These are phyloP conservation scores for Fusarium annulatum DNA, from an alignment of 2,329 filamentous ascomycete species.

Conservation along the genomic window DNA sequence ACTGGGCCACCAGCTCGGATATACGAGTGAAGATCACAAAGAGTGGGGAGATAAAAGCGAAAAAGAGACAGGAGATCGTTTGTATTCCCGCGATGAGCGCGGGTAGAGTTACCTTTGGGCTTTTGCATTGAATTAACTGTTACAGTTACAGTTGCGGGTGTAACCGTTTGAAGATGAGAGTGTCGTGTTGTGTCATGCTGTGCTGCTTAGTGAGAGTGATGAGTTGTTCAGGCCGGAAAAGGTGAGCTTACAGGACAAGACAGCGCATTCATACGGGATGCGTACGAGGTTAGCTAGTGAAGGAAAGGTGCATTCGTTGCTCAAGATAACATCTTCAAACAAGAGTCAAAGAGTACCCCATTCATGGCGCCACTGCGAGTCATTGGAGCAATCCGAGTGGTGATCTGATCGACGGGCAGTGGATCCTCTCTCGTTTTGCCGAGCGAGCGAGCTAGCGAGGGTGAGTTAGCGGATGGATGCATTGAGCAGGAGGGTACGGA, in stretches of 20 bases:
- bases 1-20: conserved; percentile 14
- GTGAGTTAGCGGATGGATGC: not conserved
- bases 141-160: conserved; percentile 14
- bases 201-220: conserved; percentile 12
- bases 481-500: not conserved
- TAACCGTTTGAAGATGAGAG: conserved; percentile 1
- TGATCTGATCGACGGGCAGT: conserved; percentile 46
- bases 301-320: not conserved
- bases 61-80: not conserved
- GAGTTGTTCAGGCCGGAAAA: conserved; percentile 23
- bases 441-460: not conserved
- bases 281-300: not conserved
- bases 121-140: not conserved
- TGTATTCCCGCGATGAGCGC: not conserved
- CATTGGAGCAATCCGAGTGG: conserved; percentile 33
- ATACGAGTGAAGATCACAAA: conserved; percentile 24
- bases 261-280: not conserved
- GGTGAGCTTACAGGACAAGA: conserved; percentile 11
- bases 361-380: conserved; percentile 42
- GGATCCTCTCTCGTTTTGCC: conserved; percentile 31
- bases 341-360: conserved; percentile 12
- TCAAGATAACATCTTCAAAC: not conserved
- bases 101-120: conserved; percentile 9
- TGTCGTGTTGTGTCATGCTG: not conserved
- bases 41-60: conserved; percentile 13